Evolutionary conservation across 306 rosid genomes (phyloP).

Genomic region (Cucurbita moschata): DNA sequence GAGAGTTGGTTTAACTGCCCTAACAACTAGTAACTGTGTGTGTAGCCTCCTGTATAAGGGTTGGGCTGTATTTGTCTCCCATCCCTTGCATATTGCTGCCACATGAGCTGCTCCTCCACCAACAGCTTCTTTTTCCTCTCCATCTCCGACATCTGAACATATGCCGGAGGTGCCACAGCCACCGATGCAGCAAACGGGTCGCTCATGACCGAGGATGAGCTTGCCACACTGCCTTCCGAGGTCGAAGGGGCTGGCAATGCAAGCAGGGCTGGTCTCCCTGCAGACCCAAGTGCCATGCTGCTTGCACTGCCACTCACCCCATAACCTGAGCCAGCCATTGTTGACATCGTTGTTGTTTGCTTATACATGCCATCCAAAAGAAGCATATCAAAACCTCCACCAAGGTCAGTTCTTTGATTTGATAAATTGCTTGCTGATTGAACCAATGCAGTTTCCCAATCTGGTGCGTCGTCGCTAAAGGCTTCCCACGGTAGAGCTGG

Average conservation of each 20-base stretch:
- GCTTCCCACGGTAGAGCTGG: conserved; percentile 46
- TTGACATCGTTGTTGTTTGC: conserved; percentile 21
- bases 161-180: conserved; percentile 61
- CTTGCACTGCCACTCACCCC: conserved; percentile 72
- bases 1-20: too few species aligned
- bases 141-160: conserved; percentile 92
- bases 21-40: conserved; percentile 23
- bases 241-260: conserved; percentile 71
- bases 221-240: not conserved
- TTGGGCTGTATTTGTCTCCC: conserved; percentile 42
- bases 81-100: conserved; percentile 75
- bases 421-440: conserved; percentile 42
- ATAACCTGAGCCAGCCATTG: conserved; percentile 31
- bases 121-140: conserved; percentile 76
- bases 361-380: conserved; percentile 76
- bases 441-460: conserved; percentile 79
- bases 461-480: conserved; percentile 34
- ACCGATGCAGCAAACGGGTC: conserved; percentile 87
- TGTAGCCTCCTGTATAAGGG: conserved; percentile 39
- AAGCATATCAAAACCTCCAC: conserved; percentile 63
- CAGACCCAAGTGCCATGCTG: conserved; percentile 69
- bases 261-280: conserved; percentile 59
- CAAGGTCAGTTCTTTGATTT: conserved; percentile 33
- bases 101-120: conserved; percentile 61
- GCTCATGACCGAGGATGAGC: not conserved